phyloP scores from a whole-genome alignment of 163 green algal species.

The Chloromonas sp. region DNA sequence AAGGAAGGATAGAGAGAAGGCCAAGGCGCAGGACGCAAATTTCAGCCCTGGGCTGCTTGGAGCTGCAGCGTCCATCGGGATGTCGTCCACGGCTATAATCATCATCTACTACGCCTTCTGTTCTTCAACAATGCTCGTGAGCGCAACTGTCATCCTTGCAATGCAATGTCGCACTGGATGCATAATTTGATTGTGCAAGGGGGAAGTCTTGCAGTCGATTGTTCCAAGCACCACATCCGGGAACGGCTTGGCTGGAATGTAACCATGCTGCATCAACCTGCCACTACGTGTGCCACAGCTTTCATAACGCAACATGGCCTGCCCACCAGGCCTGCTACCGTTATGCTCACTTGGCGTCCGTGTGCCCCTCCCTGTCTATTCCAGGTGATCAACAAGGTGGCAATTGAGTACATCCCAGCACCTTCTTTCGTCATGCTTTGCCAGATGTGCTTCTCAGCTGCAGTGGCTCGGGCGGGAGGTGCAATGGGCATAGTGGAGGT shows the following conservation, averaged over 20 bases:
- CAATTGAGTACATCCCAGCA: conserved; percentile 47
- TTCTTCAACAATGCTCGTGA: conserved; percentile 56
- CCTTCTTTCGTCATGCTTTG: conserved; percentile 55
- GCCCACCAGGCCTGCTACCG: no score
- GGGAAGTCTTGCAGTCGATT: background rate
- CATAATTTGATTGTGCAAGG: background rate
- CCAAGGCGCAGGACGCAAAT: background rate
- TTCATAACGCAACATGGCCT: no score
- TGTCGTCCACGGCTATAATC: conserved; percentile 4
- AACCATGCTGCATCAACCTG: background rate
- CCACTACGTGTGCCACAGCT: no score
- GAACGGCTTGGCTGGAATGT: background rate
- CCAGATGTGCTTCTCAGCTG: conserved; percentile 47
- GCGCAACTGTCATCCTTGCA: background rate
- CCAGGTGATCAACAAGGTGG: conserved; percentile 63
- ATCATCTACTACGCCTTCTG: conserved; percentile 54
- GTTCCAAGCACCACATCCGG: background rate
- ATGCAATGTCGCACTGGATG: no score
- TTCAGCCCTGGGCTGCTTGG: background rate
- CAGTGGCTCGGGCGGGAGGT: conserved; percentile 25
- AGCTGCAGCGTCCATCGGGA: background rate
- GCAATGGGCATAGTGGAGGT: conserved; percentile 30
- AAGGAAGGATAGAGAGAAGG: background rate
- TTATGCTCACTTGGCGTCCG: no score
- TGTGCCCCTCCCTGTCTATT: background rate